Conservation (phyloP, 2,329 filamentous ascomycete species). For the Dryadomyces quercivorus region DNA sequence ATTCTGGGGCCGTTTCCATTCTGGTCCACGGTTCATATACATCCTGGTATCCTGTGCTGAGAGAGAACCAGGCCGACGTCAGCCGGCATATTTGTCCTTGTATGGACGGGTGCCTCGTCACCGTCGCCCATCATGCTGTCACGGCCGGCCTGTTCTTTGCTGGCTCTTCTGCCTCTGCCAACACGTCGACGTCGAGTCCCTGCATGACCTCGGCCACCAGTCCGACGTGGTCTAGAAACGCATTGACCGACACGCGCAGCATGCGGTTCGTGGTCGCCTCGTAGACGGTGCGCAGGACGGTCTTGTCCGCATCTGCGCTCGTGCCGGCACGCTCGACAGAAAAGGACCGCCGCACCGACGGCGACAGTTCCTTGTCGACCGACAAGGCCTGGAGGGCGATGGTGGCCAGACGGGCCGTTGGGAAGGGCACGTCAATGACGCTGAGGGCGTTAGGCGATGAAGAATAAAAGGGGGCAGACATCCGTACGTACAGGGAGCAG, state of each 20-base stretch:
- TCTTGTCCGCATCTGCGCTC: constrained; percentile 10
- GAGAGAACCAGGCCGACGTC: too few species aligned
- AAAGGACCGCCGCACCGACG: constrained; percentile 65
- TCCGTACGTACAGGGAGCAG: constrained; percentile 44
- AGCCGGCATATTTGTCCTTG: too few species aligned
- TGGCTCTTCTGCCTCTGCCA: constrained; percentile 25
- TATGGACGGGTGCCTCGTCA: too few species aligned
- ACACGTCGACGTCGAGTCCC: constrained; percentile 74
- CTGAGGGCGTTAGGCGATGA: constrained; percentile 8
- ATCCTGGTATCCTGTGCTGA: too few species aligned
- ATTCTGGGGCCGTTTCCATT: too few species aligned
- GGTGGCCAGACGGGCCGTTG: constrained; percentile 62
- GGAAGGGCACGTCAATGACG: constrained; percentile 72
- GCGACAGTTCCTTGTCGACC: constrained; percentile 83
- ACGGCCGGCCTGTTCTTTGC: background rate
- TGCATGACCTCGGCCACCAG: constrained; percentile 84
- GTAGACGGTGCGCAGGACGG: constrained; percentile 62
- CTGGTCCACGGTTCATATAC: too few species aligned
- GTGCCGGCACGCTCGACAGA: constrained; percentile 21
- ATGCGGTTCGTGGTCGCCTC: constrained; percentile 87
- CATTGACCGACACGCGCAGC: constrained; percentile 91
- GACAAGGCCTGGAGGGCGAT: constrained; percentile 64
- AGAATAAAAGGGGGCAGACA: background rate
- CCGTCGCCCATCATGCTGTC: background rate
- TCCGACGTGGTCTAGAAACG: constrained; percentile 82